Percentiles rank a stretch among this genome's conserved stretches.
Evolutionary conservation across 2,329 filamentous ascomycete species (phyloP).

Genomic region (Pestalotiopsis sp.): DNA sequence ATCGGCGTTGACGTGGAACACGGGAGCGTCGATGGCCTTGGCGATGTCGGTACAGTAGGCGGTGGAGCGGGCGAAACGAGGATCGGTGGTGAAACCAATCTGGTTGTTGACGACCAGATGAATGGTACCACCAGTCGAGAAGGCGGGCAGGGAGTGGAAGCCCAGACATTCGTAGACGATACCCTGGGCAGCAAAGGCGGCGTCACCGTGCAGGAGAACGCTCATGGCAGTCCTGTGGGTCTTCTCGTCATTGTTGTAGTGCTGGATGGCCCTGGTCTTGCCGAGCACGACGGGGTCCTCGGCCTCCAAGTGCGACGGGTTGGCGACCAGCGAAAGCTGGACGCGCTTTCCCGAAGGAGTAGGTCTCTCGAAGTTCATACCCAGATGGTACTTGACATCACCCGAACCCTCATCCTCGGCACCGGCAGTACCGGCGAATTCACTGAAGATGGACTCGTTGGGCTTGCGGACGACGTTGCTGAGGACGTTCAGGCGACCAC

Average conservation of each 20-base stretch:
- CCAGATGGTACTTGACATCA: slow-evolving; percentile 98
- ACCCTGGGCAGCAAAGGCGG: slow-evolving; percentile 94
- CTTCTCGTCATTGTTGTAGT: slow-evolving; percentile 97
- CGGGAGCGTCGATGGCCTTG: slow-evolving; percentile 96
- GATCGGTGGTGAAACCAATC: slow-evolving; percentile 99
- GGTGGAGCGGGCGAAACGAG: slow-evolving; percentile 94
- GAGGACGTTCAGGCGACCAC: slow-evolving; percentile 95
- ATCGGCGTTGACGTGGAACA: slow-evolving; percentile 99
- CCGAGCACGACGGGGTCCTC: slow-evolving; percentile 97
- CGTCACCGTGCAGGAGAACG: slow-evolving; percentile 94
- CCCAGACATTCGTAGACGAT: slow-evolving; percentile 98
- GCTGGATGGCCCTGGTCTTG: slow-evolving; percentile 96
- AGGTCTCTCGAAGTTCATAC: slow-evolving; percentile 99
- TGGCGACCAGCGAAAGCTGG: slow-evolving; percentile 97
- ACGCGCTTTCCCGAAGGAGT: slow-evolving; percentile 98
- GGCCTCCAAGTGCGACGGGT: slow-evolving; percentile 96
- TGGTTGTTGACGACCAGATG: slow-evolving; percentile 99
- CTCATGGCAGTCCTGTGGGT: slow-evolving; percentile 90
- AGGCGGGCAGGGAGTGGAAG: slow-evolving; percentile 92
- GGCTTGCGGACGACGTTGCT: slow-evolving; percentile 99
- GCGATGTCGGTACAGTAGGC: slow-evolving; percentile 99
- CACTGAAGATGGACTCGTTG: slow-evolving; percentile 99
- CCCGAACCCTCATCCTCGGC: slow-evolving; percentile 95
- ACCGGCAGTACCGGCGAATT: slow-evolving; percentile 87
- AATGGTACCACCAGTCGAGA: slow-evolving; percentile 96